These are phyloP conservation scores for Neoarthrinium moseri DNA, from an alignment of 2,329 filamentous ascomycete genomes.

Conservation along the genomic window DNA sequence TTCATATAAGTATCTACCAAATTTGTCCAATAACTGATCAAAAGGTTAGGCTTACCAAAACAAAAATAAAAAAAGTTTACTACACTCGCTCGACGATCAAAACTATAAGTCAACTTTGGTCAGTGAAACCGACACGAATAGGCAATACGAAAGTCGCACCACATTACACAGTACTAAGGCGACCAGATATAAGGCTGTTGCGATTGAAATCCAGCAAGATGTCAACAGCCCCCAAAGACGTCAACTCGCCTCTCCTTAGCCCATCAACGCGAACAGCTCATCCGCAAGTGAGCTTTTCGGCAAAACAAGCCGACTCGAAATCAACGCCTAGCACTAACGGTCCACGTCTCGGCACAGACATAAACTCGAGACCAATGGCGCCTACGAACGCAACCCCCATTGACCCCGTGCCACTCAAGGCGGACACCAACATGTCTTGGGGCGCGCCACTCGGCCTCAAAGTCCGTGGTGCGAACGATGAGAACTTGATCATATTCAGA, in stretches of 20 bases:
- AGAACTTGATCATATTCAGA: conserved; percentile 40
- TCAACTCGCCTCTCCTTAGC: not conserved
- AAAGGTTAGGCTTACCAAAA: not conserved
- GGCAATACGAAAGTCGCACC: too few relatives aligned
- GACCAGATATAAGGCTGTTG: too few relatives aligned
- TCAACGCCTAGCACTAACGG: too few relatives aligned
- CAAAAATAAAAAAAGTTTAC: too few relatives aligned
- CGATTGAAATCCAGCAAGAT: not conserved
- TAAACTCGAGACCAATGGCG: not conserved
- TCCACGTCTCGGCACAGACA: too few relatives aligned
- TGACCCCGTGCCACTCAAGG: conserved; percentile 15
- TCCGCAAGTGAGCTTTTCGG: not conserved
- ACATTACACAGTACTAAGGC: too few relatives aligned
- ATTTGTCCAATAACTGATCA: too few relatives aligned
- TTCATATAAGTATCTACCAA: too few relatives aligned
- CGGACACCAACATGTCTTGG: conserved; percentile 32
- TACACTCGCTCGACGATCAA: too few relatives aligned
- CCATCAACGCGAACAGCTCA: not conserved
- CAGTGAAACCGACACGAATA: too few relatives aligned
- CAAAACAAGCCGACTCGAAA: not conserved
- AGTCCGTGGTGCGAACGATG: conserved; percentile 32
- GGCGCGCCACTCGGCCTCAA: conserved; percentile 34
- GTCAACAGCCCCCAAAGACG: not conserved
- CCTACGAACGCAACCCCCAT: not conserved
- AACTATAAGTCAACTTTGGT: too few relatives aligned